Conservation (phyloP, 805 yeast genomes). For the Zygosaccharomyces rouxii region DNA sequence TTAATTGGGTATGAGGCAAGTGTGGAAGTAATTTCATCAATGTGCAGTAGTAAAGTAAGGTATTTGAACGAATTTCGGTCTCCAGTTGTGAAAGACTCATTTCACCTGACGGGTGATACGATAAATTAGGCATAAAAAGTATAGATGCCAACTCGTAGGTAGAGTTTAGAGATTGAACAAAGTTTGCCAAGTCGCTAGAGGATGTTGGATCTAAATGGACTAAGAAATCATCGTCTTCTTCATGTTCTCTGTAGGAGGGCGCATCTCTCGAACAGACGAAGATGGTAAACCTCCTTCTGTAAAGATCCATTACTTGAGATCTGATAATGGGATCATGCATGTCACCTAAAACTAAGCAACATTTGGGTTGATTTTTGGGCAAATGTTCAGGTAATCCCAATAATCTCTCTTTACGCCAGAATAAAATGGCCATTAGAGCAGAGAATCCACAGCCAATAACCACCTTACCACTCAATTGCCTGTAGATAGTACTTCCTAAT, state of each 20-base stretch:
- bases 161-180: conserved; percentile 18
- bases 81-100: conserved; percentile 20
- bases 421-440: conserved; percentile 15
- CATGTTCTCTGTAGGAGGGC: conserved; percentile 18
- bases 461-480: not conserved
- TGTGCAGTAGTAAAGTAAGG: conserved; percentile 22
- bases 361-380: conserved; percentile 15
- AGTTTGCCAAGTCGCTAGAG: conserved; percentile 19
- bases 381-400: conserved; percentile 17
- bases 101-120: conserved; percentile 31
- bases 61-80: conserved; percentile 25
- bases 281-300: conserved; percentile 32
- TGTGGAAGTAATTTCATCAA: conserved; percentile 25
- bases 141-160: conserved; percentile 23
- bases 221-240: conserved; percentile 31
- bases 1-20: conserved; percentile 21
- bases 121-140: conserved; percentile 32
- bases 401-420: conserved; percentile 14
- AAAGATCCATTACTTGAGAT: conserved; percentile 35
- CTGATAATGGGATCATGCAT: conserved; percentile 36
- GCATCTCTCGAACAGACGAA: conserved; percentile 32
- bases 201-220: conserved; percentile 26
- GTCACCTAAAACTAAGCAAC: conserved; percentile 32
- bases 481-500: not conserved
- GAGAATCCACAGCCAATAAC: conserved; percentile 18